Conservation (phyloP, 208 protist species). For the Acanthamoeba lenticulata region DNA sequence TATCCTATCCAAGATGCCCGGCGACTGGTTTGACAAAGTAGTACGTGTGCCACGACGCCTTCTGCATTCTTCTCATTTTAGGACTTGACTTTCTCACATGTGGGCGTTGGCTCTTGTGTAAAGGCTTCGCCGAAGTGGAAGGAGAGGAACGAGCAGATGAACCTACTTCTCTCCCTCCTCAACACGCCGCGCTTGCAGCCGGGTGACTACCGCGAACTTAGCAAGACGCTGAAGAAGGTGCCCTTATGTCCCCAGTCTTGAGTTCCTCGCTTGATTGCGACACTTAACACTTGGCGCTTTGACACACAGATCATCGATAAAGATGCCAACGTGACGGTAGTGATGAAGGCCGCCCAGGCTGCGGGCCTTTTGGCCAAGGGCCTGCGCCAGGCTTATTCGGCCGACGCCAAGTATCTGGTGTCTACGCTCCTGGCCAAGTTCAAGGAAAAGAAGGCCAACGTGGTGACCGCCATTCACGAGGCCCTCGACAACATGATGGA, state of each 20-base stretch:
- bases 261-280: background rate
- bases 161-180: conserved; percentile 8
- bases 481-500: conserved; percentile 55
- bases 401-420: conserved; percentile 23
- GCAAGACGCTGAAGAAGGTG: conserved; percentile 69
- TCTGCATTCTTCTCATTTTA: no score
- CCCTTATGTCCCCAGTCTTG: background rate
- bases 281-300: background rate
- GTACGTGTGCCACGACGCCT: conserved; percentile 30
- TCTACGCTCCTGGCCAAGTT: conserved; percentile 69
- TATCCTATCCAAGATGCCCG: conserved; percentile 59
- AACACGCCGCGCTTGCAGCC: conserved; percentile 43
- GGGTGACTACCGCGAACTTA: conserved; percentile 71
- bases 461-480: conserved; percentile 61
- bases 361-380: conserved; percentile 61
- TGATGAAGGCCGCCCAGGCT: conserved; percentile 41
- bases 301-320: conserved; percentile 46
- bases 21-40: conserved; percentile 52
- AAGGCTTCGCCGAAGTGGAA: conserved; percentile 72
- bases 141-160: conserved; percentile 74
- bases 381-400: conserved; percentile 61
- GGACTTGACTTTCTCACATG: no score
- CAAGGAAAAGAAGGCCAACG: conserved; percentile 78
- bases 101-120: no score
- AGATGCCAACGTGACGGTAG: conserved; percentile 75